Evolutionary conservation across 2,329 filamentous ascomycete genomes (phyloP), one percentile per base, ranked within the genome.

Genomic region (Clarireedia hainanense): DNA sequence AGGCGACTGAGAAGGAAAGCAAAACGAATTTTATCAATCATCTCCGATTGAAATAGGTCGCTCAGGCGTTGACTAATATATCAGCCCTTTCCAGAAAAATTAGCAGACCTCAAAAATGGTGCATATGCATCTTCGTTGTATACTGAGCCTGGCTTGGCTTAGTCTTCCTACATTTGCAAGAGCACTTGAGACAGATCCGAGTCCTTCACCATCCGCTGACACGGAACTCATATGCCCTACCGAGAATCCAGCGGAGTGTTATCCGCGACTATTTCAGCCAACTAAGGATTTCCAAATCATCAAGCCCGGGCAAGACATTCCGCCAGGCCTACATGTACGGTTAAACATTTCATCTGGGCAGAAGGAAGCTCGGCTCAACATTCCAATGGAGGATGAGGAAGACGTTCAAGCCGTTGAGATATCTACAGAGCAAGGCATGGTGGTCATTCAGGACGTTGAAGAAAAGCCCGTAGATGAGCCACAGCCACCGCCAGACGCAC

Each of bases 341-440:
- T 70, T 88, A 54, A 80, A 88, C 65, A 75, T 88, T 47, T 75
- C 76, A 62, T 84, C 83, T 0, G 84, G 85, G 23, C 63, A 75
- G 61, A 84, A 81, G 61, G 82, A 86, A 67, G 85, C 84, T 61
- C 84, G 85, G 65, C 74, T 87, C 59, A 81, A 87, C 68, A 74
- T 83, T 17, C 80, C 80, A 0, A 68, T 66, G 58, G 68, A 70
- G 55, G 64, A 65, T 14, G 80, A 84, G 60, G 78, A 83, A 56
- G 73, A 73, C 37, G 75, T 75, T 20, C 40, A 85, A 36, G 65
- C 81, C 1, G 76, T 85, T 52, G 79, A 83, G n/a, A 49, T 67
- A 47, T 64, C 65, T 7, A 60, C 57, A 30, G 79, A 84, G 57
- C 74, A 76, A 53, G 76, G 76, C 12, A 56, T 65, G 59, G 58